Evolutionary conservation across 352 stramenopile genomes (phyloP).

Genomic region (Thraustochytrium striatum): DNA sequence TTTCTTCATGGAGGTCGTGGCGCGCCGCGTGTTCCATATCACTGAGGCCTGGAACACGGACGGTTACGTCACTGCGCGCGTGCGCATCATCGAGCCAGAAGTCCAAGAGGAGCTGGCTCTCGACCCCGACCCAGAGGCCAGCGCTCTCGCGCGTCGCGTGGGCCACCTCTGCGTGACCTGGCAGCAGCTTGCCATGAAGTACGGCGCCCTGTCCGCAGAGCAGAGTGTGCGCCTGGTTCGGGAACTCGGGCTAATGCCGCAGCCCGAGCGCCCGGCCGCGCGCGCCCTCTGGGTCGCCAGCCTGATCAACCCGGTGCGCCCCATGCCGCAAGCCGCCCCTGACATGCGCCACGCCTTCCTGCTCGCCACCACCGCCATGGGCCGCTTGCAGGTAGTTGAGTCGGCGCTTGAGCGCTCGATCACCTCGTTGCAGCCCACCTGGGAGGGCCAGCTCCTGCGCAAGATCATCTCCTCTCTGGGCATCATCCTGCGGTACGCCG

Average conservation of each 20-base stretch:
- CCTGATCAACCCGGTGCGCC: background rate
- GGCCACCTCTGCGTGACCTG: background rate
- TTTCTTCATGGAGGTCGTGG: constrained; percentile 17
- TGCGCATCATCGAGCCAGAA: background rate
- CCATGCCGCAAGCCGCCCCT: too few species aligned
- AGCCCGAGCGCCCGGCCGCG: too few species aligned
- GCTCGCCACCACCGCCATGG: too few species aligned
- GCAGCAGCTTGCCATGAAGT: background rate
- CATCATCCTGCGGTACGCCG: too few species aligned
- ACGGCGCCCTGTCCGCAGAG: background rate
- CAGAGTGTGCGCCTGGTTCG: background rate
- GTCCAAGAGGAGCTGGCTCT: background rate
- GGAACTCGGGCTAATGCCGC: background rate
- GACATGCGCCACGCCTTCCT: too few species aligned
- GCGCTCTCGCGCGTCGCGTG: background rate
- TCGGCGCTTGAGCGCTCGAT: too few species aligned
- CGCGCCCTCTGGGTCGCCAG: background rate
- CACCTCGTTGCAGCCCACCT: too few species aligned
- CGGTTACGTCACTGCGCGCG: background rate
- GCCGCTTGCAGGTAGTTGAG: too few species aligned
- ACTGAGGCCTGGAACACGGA: background rate
- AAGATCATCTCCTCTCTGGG: too few species aligned
- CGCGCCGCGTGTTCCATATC: background rate
- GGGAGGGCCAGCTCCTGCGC: too few species aligned
- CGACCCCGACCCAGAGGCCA: too few species aligned